Evolutionary conservation across 805 yeast genomes (phyloP), one percentile per base, ranked within the genome.

Genomic region (Peterozyma toletana): DNA sequence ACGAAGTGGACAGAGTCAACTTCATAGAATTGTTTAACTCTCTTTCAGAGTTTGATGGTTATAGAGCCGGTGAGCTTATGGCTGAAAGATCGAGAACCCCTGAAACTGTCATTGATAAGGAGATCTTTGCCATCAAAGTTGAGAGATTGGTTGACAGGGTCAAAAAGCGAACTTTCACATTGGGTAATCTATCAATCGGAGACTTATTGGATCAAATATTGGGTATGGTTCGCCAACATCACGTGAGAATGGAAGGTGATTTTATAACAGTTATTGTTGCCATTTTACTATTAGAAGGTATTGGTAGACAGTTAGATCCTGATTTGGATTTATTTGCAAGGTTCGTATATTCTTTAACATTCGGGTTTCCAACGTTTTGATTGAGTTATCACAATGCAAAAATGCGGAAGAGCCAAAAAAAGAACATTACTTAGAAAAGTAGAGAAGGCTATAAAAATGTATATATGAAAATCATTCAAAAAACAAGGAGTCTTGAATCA

Each of bases 241-340:
- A 93, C 62, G 99, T 93, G 17, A 74, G 96, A 57, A 86, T 93
- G 96, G 99, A 93, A 58, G 95, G 96, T 6, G 99, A 93, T 62
- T 93, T 93, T 57, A 81, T 93, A 37, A 88, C 96, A 30, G 96
- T 93, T 18, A 84, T 93, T n/a, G 88, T 93, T 30, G 96, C 98
- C 1, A 89, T 93, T 18, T 65, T 93, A 43, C 68, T 93, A 44
- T 66, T 93, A 45, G 99, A 93, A 62, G 99, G 99, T 10, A 85
- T 93, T 43, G 98, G 99, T 16, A 73, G 98, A 57, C 96, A 85
- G 62, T 70, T 93, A 44, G 96, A 93, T 62, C 97, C 98, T 2
- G 80, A 88, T 37, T 70, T 93, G 55, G 99, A 93, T 64, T 73
- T 93, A 41, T 91, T 93, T 74, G 95, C 95, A 75, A 86, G 95